Evolutionary conservation across 805 yeast species (phyloP), one percentile per base, ranked within the genome.

Genomic region (Lipomyces spencermartinsiae): DNA sequence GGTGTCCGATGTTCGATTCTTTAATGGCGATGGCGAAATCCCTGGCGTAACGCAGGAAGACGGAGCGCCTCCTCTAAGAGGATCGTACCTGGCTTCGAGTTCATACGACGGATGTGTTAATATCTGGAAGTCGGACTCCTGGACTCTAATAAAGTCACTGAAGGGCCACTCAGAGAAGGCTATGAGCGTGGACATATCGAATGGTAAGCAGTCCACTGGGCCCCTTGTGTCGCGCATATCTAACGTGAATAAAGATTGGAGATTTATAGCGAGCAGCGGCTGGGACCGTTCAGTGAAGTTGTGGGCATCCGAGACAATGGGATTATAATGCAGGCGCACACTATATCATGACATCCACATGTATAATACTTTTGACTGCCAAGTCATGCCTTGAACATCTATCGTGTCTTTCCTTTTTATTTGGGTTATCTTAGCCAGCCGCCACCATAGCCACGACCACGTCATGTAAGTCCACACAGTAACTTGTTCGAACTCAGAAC

Each of bases 251-350:
- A 29, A 12, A 39, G 80, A 82, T 64, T 84, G 83, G 7, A 73
- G 79, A 7, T 74, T 67, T 43, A 78, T 93, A 0, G 83, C 86
- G 0, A 85, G 89, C 58, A 84, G 91, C 60, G 93, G 97, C 25
- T 93, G 97, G 97, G 97, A 93, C 76, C 83, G 95, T 64, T 83
- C 91, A 6, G 83, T 92, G 2, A 90, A 90, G 75, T 63, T 90
- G 56, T 90, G 92, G 92, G 72, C 65, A 14, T 56, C 65, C 49
- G 72, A 69, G 60, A 37, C 22, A 4, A 55, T 58, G 49, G 59
- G 54, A 10, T 25, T 63, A 25, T 63, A 35, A 37, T 53, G 19
- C 22, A 43, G 8, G n/a, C 7, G n/a, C 49, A n/a, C n/a, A n/a
- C 22, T 43, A 16, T 43, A 43, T n/a, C n/a, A 43, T 8, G 10